A percentile compares a stretch with the other conserved stretches of the same genome.
phyloP scores from a whole-genome alignment of 2,329 filamentous ascomycete genomes.

The Aspergillus nomiae region DNA sequence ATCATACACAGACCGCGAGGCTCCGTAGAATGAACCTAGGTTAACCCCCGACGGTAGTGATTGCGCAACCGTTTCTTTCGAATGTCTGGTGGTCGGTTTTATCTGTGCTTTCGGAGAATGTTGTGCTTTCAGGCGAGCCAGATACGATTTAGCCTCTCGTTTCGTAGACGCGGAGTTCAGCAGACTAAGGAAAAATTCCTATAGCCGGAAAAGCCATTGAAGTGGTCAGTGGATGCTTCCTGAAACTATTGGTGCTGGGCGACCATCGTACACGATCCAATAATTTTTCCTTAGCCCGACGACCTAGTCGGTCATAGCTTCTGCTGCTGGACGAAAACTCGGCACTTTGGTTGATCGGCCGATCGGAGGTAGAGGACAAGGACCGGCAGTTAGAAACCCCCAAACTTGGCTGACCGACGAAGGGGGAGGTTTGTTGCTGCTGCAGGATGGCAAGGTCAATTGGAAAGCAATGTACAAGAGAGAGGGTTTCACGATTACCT shows the following conservation, averaged over 20 bases:
- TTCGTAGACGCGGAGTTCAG: slow-evolving; percentile 88
- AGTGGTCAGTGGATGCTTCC: slow-evolving; percentile 5
- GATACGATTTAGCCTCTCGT: slow-evolving; percentile 86
- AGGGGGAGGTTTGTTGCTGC: slow-evolving; percentile 24
- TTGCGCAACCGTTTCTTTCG: slow-evolving; percentile 17
- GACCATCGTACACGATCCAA: slow-evolving; percentile 40
- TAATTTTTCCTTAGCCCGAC: slow-evolving; percentile 46
- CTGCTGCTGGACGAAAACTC: slow-evolving; percentile 34
- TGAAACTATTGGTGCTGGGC: neutral
- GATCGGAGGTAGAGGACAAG: slow-evolving; percentile 22
- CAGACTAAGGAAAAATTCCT: slow-evolving; percentile 86
- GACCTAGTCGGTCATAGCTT: slow-evolving; percentile 35
- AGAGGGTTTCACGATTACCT: slow-evolving; percentile 22
- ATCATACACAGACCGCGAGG: slow-evolving; percentile 59
- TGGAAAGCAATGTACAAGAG: slow-evolving; percentile 5
- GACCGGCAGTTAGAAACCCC: slow-evolving; percentile 12
- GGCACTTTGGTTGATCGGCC: slow-evolving; percentile 28
- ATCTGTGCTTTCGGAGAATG: slow-evolving; percentile 35
- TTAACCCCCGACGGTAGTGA: slow-evolving; percentile 55
- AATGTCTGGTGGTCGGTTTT: slow-evolving; percentile 33
- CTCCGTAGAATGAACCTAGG: slow-evolving; percentile 62
- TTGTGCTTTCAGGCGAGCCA: slow-evolving; percentile 75
- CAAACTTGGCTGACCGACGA: slow-evolving; percentile 11
- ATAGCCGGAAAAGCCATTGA: slow-evolving; percentile 4
- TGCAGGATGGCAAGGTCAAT: neutral